phyloP scores from a whole-genome alignment of 2,329 filamentous ascomycete species.

The Pestalotiopsis sp. region DNA sequence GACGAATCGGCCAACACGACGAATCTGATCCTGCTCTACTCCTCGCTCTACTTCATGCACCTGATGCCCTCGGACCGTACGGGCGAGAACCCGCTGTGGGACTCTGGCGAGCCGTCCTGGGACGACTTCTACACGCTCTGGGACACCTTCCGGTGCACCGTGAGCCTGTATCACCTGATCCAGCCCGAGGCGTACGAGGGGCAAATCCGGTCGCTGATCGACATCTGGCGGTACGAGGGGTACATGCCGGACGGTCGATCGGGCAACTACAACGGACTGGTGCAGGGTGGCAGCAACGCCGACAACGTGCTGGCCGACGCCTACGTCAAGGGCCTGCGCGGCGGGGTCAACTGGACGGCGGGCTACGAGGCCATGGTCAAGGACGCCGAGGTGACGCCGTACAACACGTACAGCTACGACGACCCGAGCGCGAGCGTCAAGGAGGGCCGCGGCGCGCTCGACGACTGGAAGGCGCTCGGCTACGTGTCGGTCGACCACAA shows the following conservation, averaged over 20 bases:
- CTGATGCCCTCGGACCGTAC: conserved; percentile 57
- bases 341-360: conserved; percentile 40
- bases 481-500: conserved; percentile 51
- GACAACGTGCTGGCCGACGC: conserved; percentile 61
- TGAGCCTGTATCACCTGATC: conserved; percentile 46
- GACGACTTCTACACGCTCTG: conserved; percentile 35
- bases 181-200: conserved; percentile 54
- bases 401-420: conserved; percentile 45
- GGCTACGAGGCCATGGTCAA: conserved; percentile 50
- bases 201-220: conserved; percentile 53
- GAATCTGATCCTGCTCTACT: conserved; percentile 43
- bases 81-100: conserved; percentile 56
- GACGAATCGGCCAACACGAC: conserved; percentile 21
- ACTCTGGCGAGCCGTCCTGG: conserved; percentile 41
- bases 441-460: conserved; percentile 55
- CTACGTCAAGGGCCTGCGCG: conserved; percentile 48
- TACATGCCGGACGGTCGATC: conserved; percentile 53
- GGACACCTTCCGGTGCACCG: conserved; percentile 32
- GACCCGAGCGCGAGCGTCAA: conserved; percentile 52
- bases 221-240: conserved; percentile 54
- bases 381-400: conserved; percentile 52
- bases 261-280: conserved; percentile 55
- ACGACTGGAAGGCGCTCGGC: conserved; percentile 53
- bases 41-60: conserved; percentile 57
- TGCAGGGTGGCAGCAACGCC: conserved; percentile 57